Evolutionary conservation across 2,329 filamentous ascomycete species (phyloP).

Genomic region (Pezicula radicicola): DNA sequence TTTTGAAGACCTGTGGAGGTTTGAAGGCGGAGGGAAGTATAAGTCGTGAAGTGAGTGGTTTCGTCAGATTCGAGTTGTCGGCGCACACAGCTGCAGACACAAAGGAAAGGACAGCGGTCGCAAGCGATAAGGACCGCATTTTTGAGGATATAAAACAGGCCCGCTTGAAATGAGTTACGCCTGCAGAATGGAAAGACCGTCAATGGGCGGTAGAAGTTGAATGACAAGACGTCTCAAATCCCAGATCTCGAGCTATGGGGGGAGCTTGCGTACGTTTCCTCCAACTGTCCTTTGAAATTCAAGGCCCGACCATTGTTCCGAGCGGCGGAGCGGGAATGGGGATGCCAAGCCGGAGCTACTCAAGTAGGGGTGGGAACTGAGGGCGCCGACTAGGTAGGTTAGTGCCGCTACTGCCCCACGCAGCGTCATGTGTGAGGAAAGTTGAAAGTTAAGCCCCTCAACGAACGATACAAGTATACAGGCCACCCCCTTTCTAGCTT

Average conservation of each 20-base stretch:
- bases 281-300: not conserved
- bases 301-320: not conserved
- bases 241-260: conserved; percentile 4
- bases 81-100: conserved; percentile 23
- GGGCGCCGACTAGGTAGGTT: too few species aligned
- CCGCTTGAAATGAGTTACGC: conserved; percentile 11
- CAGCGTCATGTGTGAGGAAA: too few species aligned
- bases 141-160: conserved; percentile 18
- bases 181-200: conserved; percentile 6
- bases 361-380: too few species aligned
- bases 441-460: too few species aligned
- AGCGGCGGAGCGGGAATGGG: too few species aligned
- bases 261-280: conserved; percentile 20
- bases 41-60: conserved; percentile 50
- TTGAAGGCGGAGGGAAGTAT: conserved; percentile 67
- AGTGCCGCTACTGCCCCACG: too few species aligned
- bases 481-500: not conserved
- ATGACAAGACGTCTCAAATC: not conserved
- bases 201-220: conserved; percentile 6
- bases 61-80: conserved; percentile 26
- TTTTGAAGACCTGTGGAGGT: conserved; percentile 89
- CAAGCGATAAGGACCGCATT: conserved; percentile 38
- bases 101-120: conserved; percentile 57
- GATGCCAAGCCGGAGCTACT: too few species aligned
- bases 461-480: too few species aligned